Evolutionary conservation across 371 early-diverging fungal species (phyloP).

Genomic region (Nosema muscidifuracis): DNA sequence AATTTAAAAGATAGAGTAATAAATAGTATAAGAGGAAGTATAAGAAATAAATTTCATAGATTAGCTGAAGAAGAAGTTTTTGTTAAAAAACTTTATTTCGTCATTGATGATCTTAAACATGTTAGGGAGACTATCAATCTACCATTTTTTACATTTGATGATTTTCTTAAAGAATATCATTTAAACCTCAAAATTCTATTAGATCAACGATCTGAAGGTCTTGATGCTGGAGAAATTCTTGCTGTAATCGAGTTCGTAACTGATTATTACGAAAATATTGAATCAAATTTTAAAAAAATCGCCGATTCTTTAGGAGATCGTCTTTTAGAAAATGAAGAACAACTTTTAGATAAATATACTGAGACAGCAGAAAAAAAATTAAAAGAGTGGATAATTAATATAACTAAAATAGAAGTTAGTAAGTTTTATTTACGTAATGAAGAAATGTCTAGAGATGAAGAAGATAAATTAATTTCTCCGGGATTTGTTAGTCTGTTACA

Average conservation of each 20-base stretch:
- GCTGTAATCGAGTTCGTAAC: constrained; percentile 48
- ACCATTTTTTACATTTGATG: constrained; percentile 44
- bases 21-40: constrained; percentile 21
- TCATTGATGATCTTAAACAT: constrained; percentile 26
- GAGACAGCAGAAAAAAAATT: constrained; percentile 55
- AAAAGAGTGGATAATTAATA: constrained; percentile 59
- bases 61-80: constrained; percentile 22
- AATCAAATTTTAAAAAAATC: constrained; percentile 42
- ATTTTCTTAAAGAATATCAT: constrained; percentile 47
- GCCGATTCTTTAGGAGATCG: constrained; percentile 36
- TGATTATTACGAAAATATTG: constrained; percentile 43
- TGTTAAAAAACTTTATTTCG: constrained; percentile 40
- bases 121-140: constrained; percentile 32
- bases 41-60: constrained; percentile 41
- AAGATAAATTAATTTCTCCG: constrained; percentile 60
- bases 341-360: constrained; percentile 58
- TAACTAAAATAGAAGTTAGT: constrained; percentile 56
- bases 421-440: constrained; percentile 55
- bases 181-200: constrained; percentile 34
- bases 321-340: constrained; percentile 50
- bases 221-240: constrained; percentile 57
- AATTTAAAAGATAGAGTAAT: constrained; percentile 32
- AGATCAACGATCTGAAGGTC: constrained; percentile 15
- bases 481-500: constrained; percentile 63
- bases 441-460: constrained; percentile 57